These are phyloP conservation scores for Gloeophyllum trabeum DNA, from an alignment of 768 basidiomycete genomes.

Conservation along the genomic window DNA sequence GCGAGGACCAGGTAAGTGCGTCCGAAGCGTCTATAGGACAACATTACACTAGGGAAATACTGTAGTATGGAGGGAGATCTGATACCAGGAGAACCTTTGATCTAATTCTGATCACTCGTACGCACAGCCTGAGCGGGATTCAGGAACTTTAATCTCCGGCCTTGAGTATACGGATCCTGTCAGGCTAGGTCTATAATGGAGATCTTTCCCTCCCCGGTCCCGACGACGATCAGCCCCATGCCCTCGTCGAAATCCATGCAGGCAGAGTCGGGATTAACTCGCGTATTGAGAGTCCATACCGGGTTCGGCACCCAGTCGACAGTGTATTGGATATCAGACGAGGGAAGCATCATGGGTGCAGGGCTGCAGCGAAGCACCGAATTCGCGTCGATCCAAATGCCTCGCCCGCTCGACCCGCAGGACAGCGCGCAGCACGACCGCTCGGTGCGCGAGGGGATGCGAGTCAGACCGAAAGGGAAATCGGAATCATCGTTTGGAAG, in stretches of 20 bases:
- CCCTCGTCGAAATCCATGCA: background rate
- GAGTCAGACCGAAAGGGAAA: background rate
- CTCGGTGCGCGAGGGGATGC: background rate
- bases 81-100: too few relatives aligned
- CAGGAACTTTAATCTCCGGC: too few relatives aligned
- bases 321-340: background rate
- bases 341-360: background rate
- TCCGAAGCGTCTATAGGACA: too few relatives aligned
- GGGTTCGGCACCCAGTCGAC: background rate
- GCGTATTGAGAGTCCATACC: background rate
- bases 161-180: too few relatives aligned
- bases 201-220: background rate
- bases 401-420: background rate
- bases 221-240: background rate
- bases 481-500: background rate
- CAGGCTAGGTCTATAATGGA: background rate
- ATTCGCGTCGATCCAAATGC: background rate
- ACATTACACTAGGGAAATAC: too few relatives aligned
- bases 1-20: too few relatives aligned
- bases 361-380: background rate
- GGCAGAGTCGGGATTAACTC: background rate
- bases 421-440: background rate
- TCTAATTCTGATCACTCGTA: too few relatives aligned
- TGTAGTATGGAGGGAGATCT: too few relatives aligned
- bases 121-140: too few relatives aligned